phyloP scores from a whole-genome alignment of 106 monocot genomes.

The Xerophyta viscosa region DNA sequence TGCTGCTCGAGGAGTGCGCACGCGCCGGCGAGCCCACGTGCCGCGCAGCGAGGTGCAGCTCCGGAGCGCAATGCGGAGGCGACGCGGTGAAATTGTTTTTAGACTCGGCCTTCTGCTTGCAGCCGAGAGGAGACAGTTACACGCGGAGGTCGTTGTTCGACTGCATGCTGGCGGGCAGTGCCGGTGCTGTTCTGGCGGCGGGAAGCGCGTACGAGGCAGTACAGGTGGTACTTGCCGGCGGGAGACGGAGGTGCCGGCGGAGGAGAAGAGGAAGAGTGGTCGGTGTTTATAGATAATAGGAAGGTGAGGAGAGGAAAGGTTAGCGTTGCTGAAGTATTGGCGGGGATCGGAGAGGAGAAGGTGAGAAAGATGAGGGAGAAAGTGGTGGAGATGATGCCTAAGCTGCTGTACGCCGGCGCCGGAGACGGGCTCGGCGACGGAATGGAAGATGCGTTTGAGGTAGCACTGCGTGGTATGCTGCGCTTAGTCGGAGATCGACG shows the following conservation, averaged over 20 bases:
- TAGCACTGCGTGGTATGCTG: slow-evolving; percentile 61
- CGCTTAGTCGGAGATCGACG: slow-evolving; percentile 24
- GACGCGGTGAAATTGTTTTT: slow-evolving; percentile 56
- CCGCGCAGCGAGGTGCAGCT: slow-evolving; percentile 40
- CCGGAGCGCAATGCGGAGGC: slow-evolving; percentile 36
- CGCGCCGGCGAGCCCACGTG: slow-evolving; percentile 22
- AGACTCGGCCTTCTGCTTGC: slow-evolving; percentile 70
- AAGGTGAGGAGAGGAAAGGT: slow-evolving; percentile 55
- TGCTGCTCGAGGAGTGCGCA: slow-evolving; percentile 44
- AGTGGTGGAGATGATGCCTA: slow-evolving; percentile 68
- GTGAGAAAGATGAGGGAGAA: slow-evolving; percentile 67
- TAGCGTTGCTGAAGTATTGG: slow-evolving; percentile 37
- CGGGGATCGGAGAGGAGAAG: slow-evolving; percentile 52
- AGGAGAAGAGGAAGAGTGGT: slow-evolving; percentile 37
- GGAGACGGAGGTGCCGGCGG: slow-evolving; percentile 1
- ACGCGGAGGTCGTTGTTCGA: slow-evolving; percentile 88
- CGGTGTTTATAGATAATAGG: slow-evolving; percentile 69
- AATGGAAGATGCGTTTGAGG: slow-evolving; percentile 63
- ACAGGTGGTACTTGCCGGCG: slow-evolving; percentile 58
- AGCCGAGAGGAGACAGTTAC: slow-evolving; percentile 84
- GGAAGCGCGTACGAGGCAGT: slow-evolving; percentile 67
- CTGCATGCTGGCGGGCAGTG: slow-evolving; percentile 85
- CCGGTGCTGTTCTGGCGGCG: slow-evolving; percentile 81
- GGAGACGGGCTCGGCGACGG: slow-evolving; percentile 36
- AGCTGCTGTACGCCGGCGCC: slow-evolving; percentile 47